phyloP scores from a whole-genome alignment of 2,329 filamentous ascomycete genomes.

The Trichoderma koningii region DNA sequence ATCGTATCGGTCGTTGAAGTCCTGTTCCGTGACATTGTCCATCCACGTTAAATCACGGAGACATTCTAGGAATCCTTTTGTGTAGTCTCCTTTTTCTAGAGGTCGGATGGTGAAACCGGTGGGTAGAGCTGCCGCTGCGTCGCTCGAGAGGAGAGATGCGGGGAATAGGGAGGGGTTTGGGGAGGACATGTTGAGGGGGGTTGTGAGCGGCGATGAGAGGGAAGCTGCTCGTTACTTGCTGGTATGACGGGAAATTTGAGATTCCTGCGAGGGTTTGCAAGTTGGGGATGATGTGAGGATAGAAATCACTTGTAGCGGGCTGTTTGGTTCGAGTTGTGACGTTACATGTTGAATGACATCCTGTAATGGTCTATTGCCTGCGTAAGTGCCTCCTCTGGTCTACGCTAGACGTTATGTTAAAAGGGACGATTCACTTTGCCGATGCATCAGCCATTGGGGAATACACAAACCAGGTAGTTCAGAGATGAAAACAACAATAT shows the following conservation, averaged over 20 bases:
- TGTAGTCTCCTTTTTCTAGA: conserved; percentile 67
- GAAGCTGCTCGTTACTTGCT: background rate
- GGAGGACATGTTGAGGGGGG: background rate
- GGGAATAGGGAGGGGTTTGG: conserved; percentile 58
- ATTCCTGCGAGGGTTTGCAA: background rate
- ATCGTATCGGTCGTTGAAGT: conserved; percentile 69
- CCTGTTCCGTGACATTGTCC: conserved; percentile 66
- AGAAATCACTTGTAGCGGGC: background rate
- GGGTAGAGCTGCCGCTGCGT: conserved; percentile 63
- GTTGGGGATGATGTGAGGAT: background rate
- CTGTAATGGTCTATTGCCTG: background rate
- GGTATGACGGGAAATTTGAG: too few relatives aligned
- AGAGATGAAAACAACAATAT: too few relatives aligned
- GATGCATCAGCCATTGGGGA: background rate
- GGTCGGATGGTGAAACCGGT: conserved; percentile 71
- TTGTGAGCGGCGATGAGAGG: background rate
- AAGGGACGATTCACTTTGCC: background rate
- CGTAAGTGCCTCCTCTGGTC: conserved; percentile 1
- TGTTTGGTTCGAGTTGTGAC: background rate
- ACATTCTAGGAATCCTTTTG: conserved; percentile 72
- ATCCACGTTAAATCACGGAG: conserved; percentile 76
- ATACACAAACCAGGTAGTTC: background rate
- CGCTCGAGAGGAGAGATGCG: conserved; percentile 63
- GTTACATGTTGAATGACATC: conserved; percentile 16
- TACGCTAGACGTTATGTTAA: conserved; percentile 2